Base-by-base conservation (phyloP, 2,329 filamentous ascomycete species). In the Fusarium beomiforme region DNA sequence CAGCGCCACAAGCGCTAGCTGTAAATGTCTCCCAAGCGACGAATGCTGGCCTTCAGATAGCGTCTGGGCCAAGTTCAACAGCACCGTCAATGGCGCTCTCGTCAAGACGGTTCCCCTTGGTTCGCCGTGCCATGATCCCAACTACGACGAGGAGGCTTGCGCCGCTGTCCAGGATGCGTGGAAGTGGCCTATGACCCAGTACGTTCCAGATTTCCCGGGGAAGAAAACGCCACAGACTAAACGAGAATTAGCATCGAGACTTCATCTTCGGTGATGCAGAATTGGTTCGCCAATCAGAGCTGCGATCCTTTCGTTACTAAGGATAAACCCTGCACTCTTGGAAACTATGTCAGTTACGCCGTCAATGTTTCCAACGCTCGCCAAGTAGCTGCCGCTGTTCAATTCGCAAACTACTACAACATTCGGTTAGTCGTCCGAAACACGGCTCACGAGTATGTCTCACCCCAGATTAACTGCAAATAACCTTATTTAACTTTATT, bases 91-190 rank as follows among this genome's bases (percentile, higher is more conserved):
- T 10, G 88, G 88, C 0, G 80, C 79, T 16, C 78, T 90, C 29
- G 79, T 90, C 33, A 79, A 80, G 3, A 89, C 85, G 0, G 78
- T 85, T 3, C 87, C 88, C 2, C 74, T 88, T 14, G 88, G 81
- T 7, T 75, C 81, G 3, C 80, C 83, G 5, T 90, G 87, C 72
- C 87, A 89, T 68, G 80, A 82, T 21, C 82, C 80, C 17, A 67
- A 76, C 24, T 89, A 86, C 74, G 79, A 89, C 73, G 81, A 77
- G 16, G 80, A 71, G 3, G 75, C 77, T 31, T 90, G 88, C 71
- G 65, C 78, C 3, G 75, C 67, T 17, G 70, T 89, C 4, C 79
- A 80, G 55, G 72, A 77, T 8, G 72, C 74, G 33, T 90, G 87
- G 88, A 74, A 76, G 7, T 69, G 75, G 11, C 82, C 86, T 1